Conservation (phyloP, 225 moss, liverwort and hornwort species). For the Straminergon stramineum region DNA sequence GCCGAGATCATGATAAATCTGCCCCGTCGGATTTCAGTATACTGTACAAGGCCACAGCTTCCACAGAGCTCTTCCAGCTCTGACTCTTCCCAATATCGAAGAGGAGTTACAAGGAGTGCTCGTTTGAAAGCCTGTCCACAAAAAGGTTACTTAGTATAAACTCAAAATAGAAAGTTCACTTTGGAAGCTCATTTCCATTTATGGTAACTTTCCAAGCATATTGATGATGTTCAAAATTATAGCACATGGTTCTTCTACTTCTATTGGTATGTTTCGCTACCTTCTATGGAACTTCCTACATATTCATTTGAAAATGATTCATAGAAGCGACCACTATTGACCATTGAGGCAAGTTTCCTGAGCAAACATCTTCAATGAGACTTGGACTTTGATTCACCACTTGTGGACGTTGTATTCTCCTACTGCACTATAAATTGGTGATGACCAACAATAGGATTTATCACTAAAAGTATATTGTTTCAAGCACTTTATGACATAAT, state of each 20-base stretch:
- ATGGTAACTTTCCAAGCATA: neutral
- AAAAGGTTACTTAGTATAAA: neutral
- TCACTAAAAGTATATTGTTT: neutral
- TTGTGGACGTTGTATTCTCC: neutral
- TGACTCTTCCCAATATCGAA: slow-evolving; percentile 23
- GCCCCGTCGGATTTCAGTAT: neutral
- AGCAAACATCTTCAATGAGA: neutral
- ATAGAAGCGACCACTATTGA: neutral
- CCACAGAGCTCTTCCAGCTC: slow-evolving; percentile 33
- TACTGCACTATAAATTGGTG: neutral
- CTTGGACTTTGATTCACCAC: neutral
- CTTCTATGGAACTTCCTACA: neutral
- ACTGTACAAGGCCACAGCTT: slow-evolving; percentile 34
- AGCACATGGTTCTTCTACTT: neutral
- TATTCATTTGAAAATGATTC: neutral
- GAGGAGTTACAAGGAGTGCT: neutral
- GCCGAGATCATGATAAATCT: slow-evolving; percentile 35
- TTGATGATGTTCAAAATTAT: neutral
- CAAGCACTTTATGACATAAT: neutral
- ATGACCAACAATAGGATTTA: neutral
- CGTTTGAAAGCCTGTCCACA: slow-evolving; percentile 3
- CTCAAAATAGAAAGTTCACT: neutral
- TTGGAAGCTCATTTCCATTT: neutral
- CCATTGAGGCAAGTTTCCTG: neutral
- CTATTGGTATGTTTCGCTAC: neutral